Base-by-base conservation (phyloP, 176 grass and related monocot genomes). In the Ensete glaucum region DNA sequence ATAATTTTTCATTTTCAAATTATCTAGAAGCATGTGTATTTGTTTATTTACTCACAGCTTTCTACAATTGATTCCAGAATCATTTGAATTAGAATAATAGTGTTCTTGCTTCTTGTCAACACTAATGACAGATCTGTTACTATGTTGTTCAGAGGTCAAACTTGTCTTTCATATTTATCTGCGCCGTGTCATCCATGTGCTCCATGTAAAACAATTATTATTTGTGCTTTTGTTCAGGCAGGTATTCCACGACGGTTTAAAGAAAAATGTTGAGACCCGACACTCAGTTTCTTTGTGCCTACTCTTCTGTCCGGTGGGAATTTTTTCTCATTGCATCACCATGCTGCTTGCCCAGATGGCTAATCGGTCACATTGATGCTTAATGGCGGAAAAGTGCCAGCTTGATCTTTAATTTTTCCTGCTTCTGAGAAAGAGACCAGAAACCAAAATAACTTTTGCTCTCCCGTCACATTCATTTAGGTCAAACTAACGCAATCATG, bases 171-270 rank as follows among this genome's bases (percentile, higher is more conserved):
- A 34, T 43, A 34, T 67, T 14, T 34, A 34, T 67, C 4, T 67
- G 26, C 0, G 26, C 0, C 9, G 23, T 11, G 27, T 20, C 50
- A n/a, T 13, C 22, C 50, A 16, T 62, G 6, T 50, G n/a, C 3
- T 53, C 9, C 14, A 26, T 9, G n/a, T 43, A 16, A 16, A 16
- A 16, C 62, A 51, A 69, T 76, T n/a, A 4, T 67, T 16, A 13
- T 53, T n/a, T 50, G 10, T 29, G 11, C 43, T 50, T 21, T 83
- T 68, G 78, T 81, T 68, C 86, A 99, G 96, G 71, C 96, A 99
- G 74, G 96, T 99, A 75, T 99, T 95, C 63, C 85, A 91, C 4
- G 96, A 99, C 21, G 96, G 96, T 55, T 70, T 99, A 77, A 91
- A 89, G 88, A 89, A 91, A 73, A 91, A 88, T 53, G 82, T 99